Percentiles rank a stretch among this genome's conserved stretches.
Evolutionary conservation across 768 basidiomycete species (phyloP).

Genomic region (Macrolepiota fuliginosa): DNA sequence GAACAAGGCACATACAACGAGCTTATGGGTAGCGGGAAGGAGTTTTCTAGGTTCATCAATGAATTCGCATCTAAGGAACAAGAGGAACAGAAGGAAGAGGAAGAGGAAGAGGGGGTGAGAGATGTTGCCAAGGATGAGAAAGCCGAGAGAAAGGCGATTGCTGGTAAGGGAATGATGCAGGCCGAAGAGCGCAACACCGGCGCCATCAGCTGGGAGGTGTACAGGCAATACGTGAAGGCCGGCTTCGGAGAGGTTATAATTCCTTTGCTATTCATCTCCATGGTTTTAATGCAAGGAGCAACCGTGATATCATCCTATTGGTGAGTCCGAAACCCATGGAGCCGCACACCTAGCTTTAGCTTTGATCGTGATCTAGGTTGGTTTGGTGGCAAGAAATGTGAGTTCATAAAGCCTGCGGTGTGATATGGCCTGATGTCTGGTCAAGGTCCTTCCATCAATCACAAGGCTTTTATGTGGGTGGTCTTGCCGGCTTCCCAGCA

Average conservation of each 20-base stretch:
- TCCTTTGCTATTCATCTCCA: slow-evolving; percentile 59
- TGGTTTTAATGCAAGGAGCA: slow-evolving; percentile 67
- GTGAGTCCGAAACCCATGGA: slow-evolving; percentile 31
- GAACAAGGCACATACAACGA: slow-evolving; percentile 80
- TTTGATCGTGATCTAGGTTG: slow-evolving; percentile 43
- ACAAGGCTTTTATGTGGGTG: slow-evolving; percentile 69
- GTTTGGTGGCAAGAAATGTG: slow-evolving; percentile 82
- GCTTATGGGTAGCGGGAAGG: slow-evolving; percentile 59
- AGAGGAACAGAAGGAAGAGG: slow-evolving; percentile 44
- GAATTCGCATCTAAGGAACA: slow-evolving; percentile 78
- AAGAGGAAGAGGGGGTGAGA: slow-evolving; percentile 38
- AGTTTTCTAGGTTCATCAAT: slow-evolving; percentile 69
- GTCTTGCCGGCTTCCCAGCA: neutral
- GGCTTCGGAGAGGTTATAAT: slow-evolving; percentile 65
- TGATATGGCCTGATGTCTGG: slow-evolving; percentile 13
- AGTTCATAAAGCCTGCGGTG: slow-evolving; percentile 17
- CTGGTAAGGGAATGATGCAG: slow-evolving; percentile 69
- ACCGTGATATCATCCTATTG: slow-evolving; percentile 75
- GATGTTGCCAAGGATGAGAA: slow-evolving; percentile 23
- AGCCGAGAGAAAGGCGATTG: slow-evolving; percentile 34
- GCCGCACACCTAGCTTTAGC: neutral
- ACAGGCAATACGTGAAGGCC: slow-evolving; percentile 63
- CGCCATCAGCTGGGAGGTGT: slow-evolving; percentile 53
- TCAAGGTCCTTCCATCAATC: slow-evolving; percentile 52
- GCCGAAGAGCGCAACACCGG: slow-evolving; percentile 81